Base-by-base conservation (phyloP, 2,329 filamentous ascomycete genomes). In the Beauveria caledonica region DNA sequence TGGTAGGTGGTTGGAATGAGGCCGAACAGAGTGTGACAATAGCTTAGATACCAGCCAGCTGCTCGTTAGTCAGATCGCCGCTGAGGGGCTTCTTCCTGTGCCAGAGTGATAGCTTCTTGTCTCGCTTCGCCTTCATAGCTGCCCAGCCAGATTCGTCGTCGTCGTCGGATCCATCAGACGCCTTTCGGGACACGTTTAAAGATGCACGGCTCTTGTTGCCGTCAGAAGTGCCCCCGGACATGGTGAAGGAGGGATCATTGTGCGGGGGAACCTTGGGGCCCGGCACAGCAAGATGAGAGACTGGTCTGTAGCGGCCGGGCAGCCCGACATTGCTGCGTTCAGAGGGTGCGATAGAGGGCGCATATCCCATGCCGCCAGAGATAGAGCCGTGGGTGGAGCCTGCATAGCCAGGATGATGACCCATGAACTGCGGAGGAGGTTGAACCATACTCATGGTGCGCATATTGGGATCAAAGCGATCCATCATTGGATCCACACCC, bases 301-400 rank as follows among this genome's bases (percentile, higher is more conserved):
- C 93, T 1, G 94, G 92, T 50, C 94, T 85, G 75, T 99, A 99
- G 49, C 94, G 86, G 36, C 90, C 87, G 9, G 94, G 92, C 57
- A 96, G 81, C 17, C 94, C 94, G 63, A 97, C 79, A 71, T 95
- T 97, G 79, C 92, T 97, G 63, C 94, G 88, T 76, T 97, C 94
- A 5, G 91, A 96, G 1, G 94, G 94, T 2, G 94, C 93, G 66
- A 99, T 96, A 1, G 93, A 97, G 1, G 92, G 86, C 1, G 92
- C 83, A 73, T 97, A 97, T 9, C 84, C 86, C 56, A 74, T 73
- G 51, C 77, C 82, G 73, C 62, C 63, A 23, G 46, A 50, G 42
- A 68, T 69, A 19, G 56, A 64, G 57, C 57, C 63, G 59, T 66
- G 65, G 49, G 73, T 60, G 33, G 72, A 68, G 17, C 68, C 64